These are phyloP conservation scores for Lactarius tabidus DNA, from an alignment of 768 basidiomycete species.

Conservation along the genomic window DNA sequence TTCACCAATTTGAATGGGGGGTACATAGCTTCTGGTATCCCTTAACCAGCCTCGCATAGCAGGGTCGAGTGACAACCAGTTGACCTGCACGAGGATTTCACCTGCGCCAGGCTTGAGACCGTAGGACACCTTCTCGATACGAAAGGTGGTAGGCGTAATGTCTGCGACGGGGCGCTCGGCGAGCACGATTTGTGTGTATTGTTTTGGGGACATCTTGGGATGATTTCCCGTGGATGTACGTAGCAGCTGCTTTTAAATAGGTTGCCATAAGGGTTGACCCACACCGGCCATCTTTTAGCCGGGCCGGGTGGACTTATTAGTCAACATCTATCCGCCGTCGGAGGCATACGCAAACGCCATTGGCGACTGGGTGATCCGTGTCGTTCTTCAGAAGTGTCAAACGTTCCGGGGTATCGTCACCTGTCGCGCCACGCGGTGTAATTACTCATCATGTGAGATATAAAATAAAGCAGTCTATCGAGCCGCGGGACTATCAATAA, in stretches of 20 bases:
- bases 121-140: conserved; percentile 49
- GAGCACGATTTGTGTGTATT: conserved; percentile 68
- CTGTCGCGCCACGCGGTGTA: background rate
- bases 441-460: background rate
- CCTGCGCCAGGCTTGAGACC: conserved; percentile 48
- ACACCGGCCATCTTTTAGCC: background rate
- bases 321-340: background rate
- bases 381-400: background rate
- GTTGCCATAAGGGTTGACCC: background rate
- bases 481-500: background rate
- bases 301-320: background rate
- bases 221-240: background rate
- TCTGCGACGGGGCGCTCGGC: conserved; percentile 65
- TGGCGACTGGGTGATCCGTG: background rate
- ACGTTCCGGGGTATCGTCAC: background rate
- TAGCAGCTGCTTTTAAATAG: background rate
- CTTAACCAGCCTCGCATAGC: conserved; percentile 84
- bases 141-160: conserved; percentile 73
- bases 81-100: conserved; percentile 70
- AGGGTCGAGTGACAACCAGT: conserved; percentile 80
- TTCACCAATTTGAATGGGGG: conserved; percentile 38
- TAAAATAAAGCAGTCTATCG: background rate
- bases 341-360: background rate
- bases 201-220: conserved; percentile 9
- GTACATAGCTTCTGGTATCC: conserved; percentile 65